A percentile compares a stretch with the other conserved stretches of the same genome.
Evolutionary conservation across 768 basidiomycete species (phyloP).

Genomic region (Porphyrellus cyaneotinctus): DNA sequence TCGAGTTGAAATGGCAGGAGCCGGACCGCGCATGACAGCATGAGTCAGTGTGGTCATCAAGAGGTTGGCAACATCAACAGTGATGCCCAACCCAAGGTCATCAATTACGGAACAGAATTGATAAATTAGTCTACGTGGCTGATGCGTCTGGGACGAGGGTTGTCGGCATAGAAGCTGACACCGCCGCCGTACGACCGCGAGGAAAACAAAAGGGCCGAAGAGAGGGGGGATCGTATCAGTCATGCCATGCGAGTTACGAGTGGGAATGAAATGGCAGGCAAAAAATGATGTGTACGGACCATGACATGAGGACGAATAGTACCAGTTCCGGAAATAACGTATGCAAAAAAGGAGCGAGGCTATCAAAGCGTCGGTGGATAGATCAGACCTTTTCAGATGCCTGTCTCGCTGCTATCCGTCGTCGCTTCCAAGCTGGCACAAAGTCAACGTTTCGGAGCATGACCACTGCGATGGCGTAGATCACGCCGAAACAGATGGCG

Average conservation of each 20-base stretch:
- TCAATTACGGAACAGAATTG: not conserved
- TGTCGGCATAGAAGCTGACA: not conserved
- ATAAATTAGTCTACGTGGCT: constrained; percentile 15
- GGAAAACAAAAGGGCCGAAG: not conserved
- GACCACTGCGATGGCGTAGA: constrained; percentile 30
- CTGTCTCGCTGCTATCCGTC: constrained; percentile 25
- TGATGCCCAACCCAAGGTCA: not conserved
- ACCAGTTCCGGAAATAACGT: constrained; percentile 19
- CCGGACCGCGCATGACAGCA: too few relatives aligned
- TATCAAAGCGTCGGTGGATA: constrained; percentile 12
- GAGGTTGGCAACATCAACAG: not conserved
- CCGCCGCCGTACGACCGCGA: not conserved
- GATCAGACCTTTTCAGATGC: constrained; percentile 22
- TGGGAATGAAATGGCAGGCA: not conserved
- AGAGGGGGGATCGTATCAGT: not conserved
- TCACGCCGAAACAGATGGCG: constrained; percentile 31
- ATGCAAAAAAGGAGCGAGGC: constrained; percentile 12
- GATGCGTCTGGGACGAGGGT: not conserved
- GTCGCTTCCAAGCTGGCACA: constrained; percentile 31
- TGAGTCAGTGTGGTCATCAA: not conserved
- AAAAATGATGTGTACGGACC: constrained; percentile 1
- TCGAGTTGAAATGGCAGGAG: too few relatives aligned
- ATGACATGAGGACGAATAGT: not conserved
- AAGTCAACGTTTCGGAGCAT: constrained; percentile 33
- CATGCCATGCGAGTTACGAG: constrained; percentile 2